Conservation (phyloP, 176 grass and related monocot species). For the Ampelocalamus luodianensis region DNA sequence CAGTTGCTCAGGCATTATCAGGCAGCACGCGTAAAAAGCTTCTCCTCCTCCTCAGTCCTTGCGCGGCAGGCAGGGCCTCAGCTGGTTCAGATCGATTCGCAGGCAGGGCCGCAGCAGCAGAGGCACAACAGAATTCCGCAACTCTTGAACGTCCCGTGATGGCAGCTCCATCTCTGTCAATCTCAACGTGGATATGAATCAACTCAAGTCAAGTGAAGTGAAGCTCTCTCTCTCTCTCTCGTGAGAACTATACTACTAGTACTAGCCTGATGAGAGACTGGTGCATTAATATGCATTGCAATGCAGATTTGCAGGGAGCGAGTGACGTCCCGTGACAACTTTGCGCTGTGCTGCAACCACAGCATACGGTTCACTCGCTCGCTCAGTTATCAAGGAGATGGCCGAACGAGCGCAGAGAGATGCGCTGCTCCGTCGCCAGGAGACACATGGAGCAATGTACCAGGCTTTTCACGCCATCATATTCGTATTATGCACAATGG, state of each 20-base stretch:
- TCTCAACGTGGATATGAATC: too few relatives aligned
- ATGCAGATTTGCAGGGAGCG: neutral
- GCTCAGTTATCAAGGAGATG: too few relatives aligned
- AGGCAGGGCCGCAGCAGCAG: too few relatives aligned
- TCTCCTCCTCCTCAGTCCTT: neutral
- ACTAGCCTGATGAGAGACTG: too few relatives aligned
- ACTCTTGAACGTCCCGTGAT: neutral
- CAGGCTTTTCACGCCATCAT: neutral
- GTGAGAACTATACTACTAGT: too few relatives aligned
- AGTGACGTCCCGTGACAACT: constrained; percentile 14
- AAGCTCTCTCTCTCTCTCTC: too few relatives aligned
- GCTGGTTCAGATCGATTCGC: neutral
- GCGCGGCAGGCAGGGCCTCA: neutral
- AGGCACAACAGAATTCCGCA: neutral
- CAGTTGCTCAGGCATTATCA: neutral
- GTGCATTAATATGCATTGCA: too few relatives aligned
- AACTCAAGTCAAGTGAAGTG: too few relatives aligned
- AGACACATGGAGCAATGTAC: too few relatives aligned
- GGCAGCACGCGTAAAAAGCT: neutral
- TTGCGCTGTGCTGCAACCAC: neutral
- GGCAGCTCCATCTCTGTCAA: neutral
- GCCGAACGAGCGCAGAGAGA: too few relatives aligned
- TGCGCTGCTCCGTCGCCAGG: too few relatives aligned
- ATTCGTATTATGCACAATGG: neutral
- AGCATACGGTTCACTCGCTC: too few relatives aligned